Conservation (phyloP, 352 stramenopile species). For the Globisporangium polare region DNA sequence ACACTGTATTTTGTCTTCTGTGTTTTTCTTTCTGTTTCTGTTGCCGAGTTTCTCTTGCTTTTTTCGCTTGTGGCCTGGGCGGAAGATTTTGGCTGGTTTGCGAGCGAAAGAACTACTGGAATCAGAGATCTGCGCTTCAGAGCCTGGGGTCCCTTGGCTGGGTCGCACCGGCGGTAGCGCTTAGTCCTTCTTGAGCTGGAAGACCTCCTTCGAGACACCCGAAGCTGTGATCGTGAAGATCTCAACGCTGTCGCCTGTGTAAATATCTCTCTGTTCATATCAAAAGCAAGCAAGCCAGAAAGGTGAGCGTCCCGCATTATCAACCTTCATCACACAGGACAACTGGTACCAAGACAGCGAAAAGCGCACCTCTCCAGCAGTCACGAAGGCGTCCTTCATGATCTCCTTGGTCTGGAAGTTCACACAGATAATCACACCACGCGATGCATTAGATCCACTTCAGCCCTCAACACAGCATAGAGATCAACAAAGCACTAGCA, state of each 20-base stretch:
- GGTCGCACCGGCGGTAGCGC: neutral
- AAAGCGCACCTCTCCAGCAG: constrained; percentile 88
- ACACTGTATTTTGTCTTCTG: neutral
- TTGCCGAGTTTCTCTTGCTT: neutral
- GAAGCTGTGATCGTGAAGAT: constrained; percentile 96
- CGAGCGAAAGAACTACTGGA: no score
- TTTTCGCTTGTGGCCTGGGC: neutral
- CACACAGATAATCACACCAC: neutral
- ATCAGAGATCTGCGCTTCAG: no score
- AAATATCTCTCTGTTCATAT: constrained; percentile 94
- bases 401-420: constrained; percentile 90
- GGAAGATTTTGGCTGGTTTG: neutral
- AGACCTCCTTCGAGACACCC: constrained; percentile 89
- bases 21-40: neutral
- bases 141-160: neutral
- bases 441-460: neutral
- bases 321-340: no score
- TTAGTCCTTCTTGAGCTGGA: constrained; percentile 96
- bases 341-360: no score
- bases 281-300: constrained; percentile 3
- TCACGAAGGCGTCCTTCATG: constrained; percentile 99
- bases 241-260: constrained; percentile 97
- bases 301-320: neutral
- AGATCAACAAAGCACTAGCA: neutral
- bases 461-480: neutral